Evolutionary conservation across 352 stramenopile species (phyloP), one percentile per base, ranked within the genome.

Genomic region (Pythium vanterpoolii): DNA sequence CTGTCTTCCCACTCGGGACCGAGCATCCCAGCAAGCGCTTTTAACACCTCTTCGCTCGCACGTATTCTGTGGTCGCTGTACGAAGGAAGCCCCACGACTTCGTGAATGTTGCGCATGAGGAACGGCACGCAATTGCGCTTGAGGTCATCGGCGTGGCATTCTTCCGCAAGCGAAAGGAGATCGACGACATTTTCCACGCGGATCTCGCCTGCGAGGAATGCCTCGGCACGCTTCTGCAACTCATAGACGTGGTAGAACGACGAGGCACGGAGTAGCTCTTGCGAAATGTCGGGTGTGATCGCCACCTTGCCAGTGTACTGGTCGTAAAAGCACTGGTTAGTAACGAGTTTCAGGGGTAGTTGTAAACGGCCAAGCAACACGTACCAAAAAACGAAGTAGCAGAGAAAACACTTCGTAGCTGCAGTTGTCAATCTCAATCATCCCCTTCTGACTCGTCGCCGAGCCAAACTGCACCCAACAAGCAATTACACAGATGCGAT

Each of bases 391-490:
- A 6, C 84, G 81, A 31, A 96, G 69, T 26, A 96, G 47, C 19
- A 93, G 77, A 6, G 79, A 90, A 56, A 96, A 96, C 9, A 92
- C 84, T 77, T 91, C 81, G 42, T 93, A 94, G 60, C 79, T 90
- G 71, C 83, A 93, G 68, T 96, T 93, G 64, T 94, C 81, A 18
- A 96, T 83, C 63, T 96, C 86, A 27, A 96, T 90, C 71, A 92
- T 87, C 4, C 77, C 83, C 13, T 86, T 94, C 62, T 88, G 82
- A 61, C 79, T 93, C 3, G 81, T 90, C 13, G 83, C 77, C 2
- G 80, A 83, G 33, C 79, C 86, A 73, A 96, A 91, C 84, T 95
- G 56, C 14, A 19, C 14, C 49, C 1, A 60, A 5, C 14, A 21
- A 56, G 24, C 11, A 50, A 28, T 9, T 42, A 53, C 40, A 55